Base-by-base conservation (phyloP, 352 stramenopile genomes). In the Globisporangium alternatum region DNA sequence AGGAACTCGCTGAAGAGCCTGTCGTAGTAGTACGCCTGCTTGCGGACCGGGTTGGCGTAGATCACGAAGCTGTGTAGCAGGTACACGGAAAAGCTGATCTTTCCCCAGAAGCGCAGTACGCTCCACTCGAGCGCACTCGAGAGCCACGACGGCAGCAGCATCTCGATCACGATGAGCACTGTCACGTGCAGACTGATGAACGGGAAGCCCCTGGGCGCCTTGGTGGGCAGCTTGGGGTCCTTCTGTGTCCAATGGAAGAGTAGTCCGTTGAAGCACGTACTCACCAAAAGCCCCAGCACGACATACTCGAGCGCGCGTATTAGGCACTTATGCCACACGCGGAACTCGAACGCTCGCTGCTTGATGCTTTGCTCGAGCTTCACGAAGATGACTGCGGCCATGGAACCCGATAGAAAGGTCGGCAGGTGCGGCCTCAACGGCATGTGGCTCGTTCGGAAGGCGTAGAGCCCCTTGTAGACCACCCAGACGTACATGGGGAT, bases 31-130 rank as follows among this genome's bases (percentile, higher is more conserved):
- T 75, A 69, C 13, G 31, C 21, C 63, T 79, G 67, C 21, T 67
- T 37, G 19, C 17, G 41, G 17, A 87, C 30, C 25, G 12, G 59
- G 5, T 56, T 17, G 28, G 51, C 31, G 65, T 75, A 71, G 33
- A 75, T 59, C 43, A 78, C 76, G 56, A 87, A 86, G 55, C 66
- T 83, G 64, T 78, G 74, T 2, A 81, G 64, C 64, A 81, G 44
- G 60, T 81, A 81, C 37, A 77, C 62, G 5, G 74, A 81, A 49
- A 74, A 81, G 59, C 71, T 78, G 37, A 81, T 56, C 31, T 81
- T 78, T 61, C 74, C 71, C n/a, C 62, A 66, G 56, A 61, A 73
- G 0, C 68, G 65, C 17, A 78, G 45, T 54, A 73, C 31, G 45
- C 56, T 71, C 71, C 68, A 81, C 53, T 81, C 74, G 30, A 78